Percentiles rank a stretch among this genome's conserved stretches.
These are phyloP conservation scores for Erodium texanum DNA, from an alignment of 441 rosid species.

Conservation along the genomic window DNA sequence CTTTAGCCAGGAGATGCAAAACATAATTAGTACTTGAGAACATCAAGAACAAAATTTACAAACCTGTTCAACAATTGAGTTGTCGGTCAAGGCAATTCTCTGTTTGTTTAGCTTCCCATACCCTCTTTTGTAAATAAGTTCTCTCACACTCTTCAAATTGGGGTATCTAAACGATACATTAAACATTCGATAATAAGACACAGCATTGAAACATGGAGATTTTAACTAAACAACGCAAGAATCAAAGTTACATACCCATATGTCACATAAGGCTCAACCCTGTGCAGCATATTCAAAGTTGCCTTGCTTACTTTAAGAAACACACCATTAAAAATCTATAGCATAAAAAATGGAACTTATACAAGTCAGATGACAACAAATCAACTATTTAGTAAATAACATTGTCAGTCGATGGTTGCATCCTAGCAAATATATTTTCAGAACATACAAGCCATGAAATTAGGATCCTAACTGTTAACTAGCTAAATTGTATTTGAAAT, in stretches of 20 bases:
- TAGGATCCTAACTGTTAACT: neutral
- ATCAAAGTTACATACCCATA: slow-evolving; percentile 36
- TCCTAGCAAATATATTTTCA: too few species aligned
- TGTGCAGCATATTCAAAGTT: slow-evolving; percentile 71
- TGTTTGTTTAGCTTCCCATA: slow-evolving; percentile 64
- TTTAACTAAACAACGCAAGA: neutral
- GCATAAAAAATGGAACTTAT: neutral
- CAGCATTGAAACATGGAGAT: neutral
- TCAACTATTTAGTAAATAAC: neutral
- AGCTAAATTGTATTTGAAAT: neutral
- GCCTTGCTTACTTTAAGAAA: slow-evolving; percentile 78
- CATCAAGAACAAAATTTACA: neutral
- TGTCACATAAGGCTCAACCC: slow-evolving; percentile 78
- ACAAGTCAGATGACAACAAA: neutral
- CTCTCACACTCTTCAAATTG: slow-evolving; percentile 62
- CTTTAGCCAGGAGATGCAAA: neutral
- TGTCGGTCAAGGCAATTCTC: slow-evolving; percentile 59
- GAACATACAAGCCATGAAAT: too few species aligned
- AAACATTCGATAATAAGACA: neutral
- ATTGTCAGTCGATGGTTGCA: neutral
- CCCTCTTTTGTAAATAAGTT: slow-evolving; percentile 66
- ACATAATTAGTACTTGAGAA: neutral
- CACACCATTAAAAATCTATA: slow-evolving; percentile 49
- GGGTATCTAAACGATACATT: slow-evolving; percentile 39
- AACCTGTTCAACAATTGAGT: slow-evolving; percentile 58